Conservation (phyloP, 345 rosid genomes). For the Geranium brycei region DNA sequence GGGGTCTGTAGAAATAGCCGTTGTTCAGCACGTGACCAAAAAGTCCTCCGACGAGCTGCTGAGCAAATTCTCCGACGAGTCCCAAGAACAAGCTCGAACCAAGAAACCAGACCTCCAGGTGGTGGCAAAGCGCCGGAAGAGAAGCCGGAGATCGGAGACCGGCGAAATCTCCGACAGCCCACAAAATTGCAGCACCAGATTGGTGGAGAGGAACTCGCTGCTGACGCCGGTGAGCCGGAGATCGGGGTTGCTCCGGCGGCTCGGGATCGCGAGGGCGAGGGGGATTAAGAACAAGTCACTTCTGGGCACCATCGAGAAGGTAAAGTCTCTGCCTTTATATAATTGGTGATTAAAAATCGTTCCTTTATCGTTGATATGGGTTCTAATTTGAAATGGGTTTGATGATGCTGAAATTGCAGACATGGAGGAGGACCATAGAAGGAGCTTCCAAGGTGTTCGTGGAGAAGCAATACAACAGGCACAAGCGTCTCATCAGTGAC, state of each 20-base stretch:
- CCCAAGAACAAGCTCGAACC: constrained; percentile 12
- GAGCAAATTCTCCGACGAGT: constrained; percentile 55
- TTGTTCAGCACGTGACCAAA: constrained; percentile 53
- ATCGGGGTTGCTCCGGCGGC: constrained; percentile 32
- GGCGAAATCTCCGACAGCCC: constrained; percentile 15
- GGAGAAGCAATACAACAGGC: constrained; percentile 71
- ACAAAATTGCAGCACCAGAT: constrained; percentile 9
- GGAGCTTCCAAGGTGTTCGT: constrained; percentile 66
- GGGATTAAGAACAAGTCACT: constrained; percentile 44
- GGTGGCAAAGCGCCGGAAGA: constrained; percentile 27
- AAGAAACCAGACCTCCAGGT: constrained; percentile 10
- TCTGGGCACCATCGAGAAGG: constrained; percentile 53
- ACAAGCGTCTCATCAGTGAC: constrained; percentile 63
- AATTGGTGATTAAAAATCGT: background rate
- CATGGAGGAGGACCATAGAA: constrained; percentile 77
- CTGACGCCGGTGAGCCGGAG: constrained; percentile 39
- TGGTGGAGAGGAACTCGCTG: constrained; percentile 53
- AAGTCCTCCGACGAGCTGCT: constrained; percentile 78
- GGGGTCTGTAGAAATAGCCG: constrained; percentile 7
- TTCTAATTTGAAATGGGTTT: background rate
- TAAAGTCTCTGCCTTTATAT: background rate
- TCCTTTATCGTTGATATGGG: no score
- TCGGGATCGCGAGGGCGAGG: constrained; percentile 42
- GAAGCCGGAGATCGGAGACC: constrained; percentile 10
- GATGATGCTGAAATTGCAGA: constrained; percentile 23